Conservation (phyloP, 345 rosid species). For the Garcia nutans region DNA sequence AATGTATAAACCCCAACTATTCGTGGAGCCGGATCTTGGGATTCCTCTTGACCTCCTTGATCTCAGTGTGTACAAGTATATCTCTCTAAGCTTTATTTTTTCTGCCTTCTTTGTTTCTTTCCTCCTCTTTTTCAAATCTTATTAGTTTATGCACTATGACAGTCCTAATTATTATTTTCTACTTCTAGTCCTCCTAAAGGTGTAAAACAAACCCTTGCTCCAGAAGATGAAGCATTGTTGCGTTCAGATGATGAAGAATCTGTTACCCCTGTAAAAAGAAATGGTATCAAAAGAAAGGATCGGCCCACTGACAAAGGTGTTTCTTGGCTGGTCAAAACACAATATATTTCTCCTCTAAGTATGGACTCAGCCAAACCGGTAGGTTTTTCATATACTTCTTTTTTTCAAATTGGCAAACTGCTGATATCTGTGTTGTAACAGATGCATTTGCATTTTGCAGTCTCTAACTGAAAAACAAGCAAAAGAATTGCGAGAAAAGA, state of each 20-base stretch:
- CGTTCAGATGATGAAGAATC: constrained; percentile 80
- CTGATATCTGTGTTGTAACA: constrained; percentile 11
- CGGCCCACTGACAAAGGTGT: constrained; percentile 95
- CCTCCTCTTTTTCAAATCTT: neutral
- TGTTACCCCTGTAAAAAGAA: constrained; percentile 73
- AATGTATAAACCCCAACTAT: constrained; percentile 79
- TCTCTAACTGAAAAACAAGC: constrained; percentile 96
- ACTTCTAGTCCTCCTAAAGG: constrained; percentile 58
- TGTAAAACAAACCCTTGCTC: constrained; percentile 59
- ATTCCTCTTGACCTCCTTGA: constrained; percentile 96
- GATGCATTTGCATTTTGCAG: constrained; percentile 42
- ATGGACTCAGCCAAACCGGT: constrained; percentile 87
- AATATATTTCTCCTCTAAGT: constrained; percentile 86
- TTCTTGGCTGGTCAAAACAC: constrained; percentile 96
- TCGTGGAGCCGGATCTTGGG: constrained; percentile 98
- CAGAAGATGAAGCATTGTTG: constrained; percentile 87
- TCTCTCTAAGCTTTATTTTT: constrained; percentile 14
- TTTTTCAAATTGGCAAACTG: constrained; percentile 13
- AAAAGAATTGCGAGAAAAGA: constrained; percentile 81
- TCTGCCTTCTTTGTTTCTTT: neutral
- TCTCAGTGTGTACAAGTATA: constrained; percentile 89
- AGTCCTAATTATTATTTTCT: constrained; percentile 21
- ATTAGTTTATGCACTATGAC: neutral
- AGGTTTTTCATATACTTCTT: constrained; percentile 5
- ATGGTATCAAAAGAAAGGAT: constrained; percentile 83